Base-by-base conservation (phyloP, 495 filamentous ascomycete species). In the Penicillium desertorum region DNA sequence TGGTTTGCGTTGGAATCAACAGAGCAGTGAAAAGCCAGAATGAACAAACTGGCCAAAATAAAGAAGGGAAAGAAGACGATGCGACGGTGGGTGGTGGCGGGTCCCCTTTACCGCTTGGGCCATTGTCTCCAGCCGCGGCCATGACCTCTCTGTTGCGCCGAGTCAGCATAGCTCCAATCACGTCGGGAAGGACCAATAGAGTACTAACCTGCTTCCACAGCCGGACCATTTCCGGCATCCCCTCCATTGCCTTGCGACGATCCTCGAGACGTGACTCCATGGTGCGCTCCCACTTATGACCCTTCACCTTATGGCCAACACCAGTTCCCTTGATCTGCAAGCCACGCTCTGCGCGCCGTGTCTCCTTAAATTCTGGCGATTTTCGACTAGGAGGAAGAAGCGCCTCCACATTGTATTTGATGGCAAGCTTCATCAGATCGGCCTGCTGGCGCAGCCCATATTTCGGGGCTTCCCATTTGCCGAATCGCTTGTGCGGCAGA, bases 261-360 rank as follows among this genome's bases (percentile, higher is more conserved):
- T 87, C 85, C 71, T 96, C 92, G 78, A 98, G 81, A 71, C 88
- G 84, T 46, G 80, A 77, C 76, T 88, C 87, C 79, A 96, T 76
- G 60, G 86, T 89, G 72, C 94, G 84, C 81, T 98, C 94, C 85
- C 90, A 90, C 69, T 82, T 81, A 75, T 97, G 90, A 66, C 94
- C 94, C 85, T 96, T 97, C 62, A 96, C 92, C 71, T 83, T 85
- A 79, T 95, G 83, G n/a, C 91, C 92, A 58, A 90, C 83, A 79
- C 93, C 90, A 17, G 94, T 96, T 62, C 92, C 90, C 82, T 89
- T 94, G 60, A 96, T 85, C 44, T 84, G 76, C 62, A 95, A 68
- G 30, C 91, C 92, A 52, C 85, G 76, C 77, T 92, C 87, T 43
- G 85, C 79, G 50, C 86, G 76, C 68, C 81, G 82, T 68, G 75